Percentiles rank a stretch among this genome's conserved stretches.
Conservation (phyloP, 2,329 filamentous ascomycete species). For the Cladophialophora bantiana region DNA sequence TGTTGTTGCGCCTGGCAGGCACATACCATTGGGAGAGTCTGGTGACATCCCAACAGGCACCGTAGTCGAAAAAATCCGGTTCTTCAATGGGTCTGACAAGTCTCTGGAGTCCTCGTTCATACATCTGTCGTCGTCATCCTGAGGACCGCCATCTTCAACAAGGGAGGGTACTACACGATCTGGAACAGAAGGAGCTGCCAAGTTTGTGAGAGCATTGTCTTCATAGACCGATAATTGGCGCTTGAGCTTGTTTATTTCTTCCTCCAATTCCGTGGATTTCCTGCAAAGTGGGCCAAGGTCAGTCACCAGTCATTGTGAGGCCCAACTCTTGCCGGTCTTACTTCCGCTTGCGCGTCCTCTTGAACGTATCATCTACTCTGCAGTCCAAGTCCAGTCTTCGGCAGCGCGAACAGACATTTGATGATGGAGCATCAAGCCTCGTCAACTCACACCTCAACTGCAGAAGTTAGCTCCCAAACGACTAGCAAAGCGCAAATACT, state of each 20-base stretch:
- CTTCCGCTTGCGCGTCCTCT: conserved; percentile 36
- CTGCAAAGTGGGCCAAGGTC: not conserved
- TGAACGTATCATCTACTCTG: conserved; percentile 35
- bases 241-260: conserved; percentile 17
- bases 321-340: not conserved
- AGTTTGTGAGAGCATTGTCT: not conserved
- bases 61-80: conserved; percentile 12
- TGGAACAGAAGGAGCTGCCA: not conserved
- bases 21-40: conserved; percentile 2
- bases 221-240: conserved; percentile 15
- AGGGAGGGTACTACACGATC: not conserved
- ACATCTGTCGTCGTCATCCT: not conserved
- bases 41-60: conserved; percentile 2
- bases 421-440: conserved; percentile 5
- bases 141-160: not conserved
- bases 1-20: conserved; percentile 15
- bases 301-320: not conserved
- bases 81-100: not conserved
- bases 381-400: conserved; percentile 27
- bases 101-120: not conserved
- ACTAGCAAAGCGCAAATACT: not conserved
- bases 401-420: conserved; percentile 31
- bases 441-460: conserved; percentile 15
- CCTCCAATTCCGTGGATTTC: conserved; percentile 7
- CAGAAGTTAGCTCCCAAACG: not conserved